These are phyloP conservation scores for Mitragyna speciosa DNA, from an alignment of 257 asterid genomes.

Conservation along the genomic window DNA sequence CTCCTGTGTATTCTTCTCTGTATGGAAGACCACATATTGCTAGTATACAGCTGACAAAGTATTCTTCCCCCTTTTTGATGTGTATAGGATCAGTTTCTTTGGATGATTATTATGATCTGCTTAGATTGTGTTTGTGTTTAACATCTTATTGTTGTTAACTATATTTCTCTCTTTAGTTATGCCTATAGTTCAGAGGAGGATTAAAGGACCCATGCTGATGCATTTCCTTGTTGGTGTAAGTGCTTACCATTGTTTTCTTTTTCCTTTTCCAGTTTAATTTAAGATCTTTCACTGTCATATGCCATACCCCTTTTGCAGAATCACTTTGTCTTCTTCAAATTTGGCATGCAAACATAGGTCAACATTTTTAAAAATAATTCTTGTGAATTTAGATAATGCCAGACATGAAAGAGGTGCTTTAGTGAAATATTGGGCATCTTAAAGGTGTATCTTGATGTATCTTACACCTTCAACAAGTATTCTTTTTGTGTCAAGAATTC, in stretches of 20 bases:
- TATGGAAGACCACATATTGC: neutral
- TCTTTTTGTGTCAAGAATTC: neutral
- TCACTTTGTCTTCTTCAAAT: neutral
- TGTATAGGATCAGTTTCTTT: neutral
- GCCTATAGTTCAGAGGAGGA: conserved; percentile 74
- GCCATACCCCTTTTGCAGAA: neutral
- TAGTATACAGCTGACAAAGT: neutral
- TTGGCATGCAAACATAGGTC: neutral
- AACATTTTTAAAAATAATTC: neutral
- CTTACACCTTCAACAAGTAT: neutral
- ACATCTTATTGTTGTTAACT: neutral
- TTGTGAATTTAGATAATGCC: neutral
- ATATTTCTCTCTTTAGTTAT: conserved; percentile 51
- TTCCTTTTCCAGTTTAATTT: conserved; percentile 7
- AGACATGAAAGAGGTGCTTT: too few relatives aligned
- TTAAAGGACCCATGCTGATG: conserved; percentile 91
- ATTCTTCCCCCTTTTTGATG: neutral
- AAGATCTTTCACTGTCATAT: neutral
- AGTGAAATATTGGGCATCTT: neutral
- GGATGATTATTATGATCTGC: neutral
- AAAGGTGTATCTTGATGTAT: neutral
- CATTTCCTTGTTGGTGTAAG: conserved; percentile 92
- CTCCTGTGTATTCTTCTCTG: neutral
- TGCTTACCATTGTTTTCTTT: conserved; percentile 7
- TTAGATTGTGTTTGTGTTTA: conserved; percentile 5